Evolutionary conservation across 2,329 filamentous ascomycete genomes (phyloP), one percentile per base, ranked within the genome.

Genomic region (Colletotrichum neosansevieriae): DNA sequence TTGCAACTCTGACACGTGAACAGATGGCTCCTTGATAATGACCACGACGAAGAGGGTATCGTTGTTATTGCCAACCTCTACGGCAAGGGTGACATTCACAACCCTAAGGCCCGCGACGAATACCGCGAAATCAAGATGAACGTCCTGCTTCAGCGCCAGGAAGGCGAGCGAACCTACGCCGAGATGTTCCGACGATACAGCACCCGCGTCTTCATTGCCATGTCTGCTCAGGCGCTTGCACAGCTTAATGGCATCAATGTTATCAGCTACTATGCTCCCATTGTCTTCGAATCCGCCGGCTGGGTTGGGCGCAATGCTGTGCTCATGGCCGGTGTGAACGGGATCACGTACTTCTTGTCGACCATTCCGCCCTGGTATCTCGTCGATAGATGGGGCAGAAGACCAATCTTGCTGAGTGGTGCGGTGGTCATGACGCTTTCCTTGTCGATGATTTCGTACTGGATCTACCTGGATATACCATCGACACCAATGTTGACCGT

Each of bases 101-200:
- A 97, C 78, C 83, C 91, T 67, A 96, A 97, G 79, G 96, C 96
- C 2, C 90, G 94, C 67, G 94, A 98, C 63, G 96, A 99, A 79
- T 99, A 97, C 80, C 93, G 95, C 74, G 96, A 98, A 76, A 99
- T 99, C 83, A 99, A 99, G 84, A 97, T 98, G 93, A 91, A 95
- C 75, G 96, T 99, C 34, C 87, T 99, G 38, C 84, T 98, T 24
- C 91, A 95, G 79, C 92, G 96, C 58, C 94, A 97, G 81, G 96
- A 99, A 81, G 96, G 96, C 74, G 96, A 98, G 82, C 89, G 96
- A 73, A 90, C 92, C 0, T 99, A 98, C 79, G 74, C 80, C 44
- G 96, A 98, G 71, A 99, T 99, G 96, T 99, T 98, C 85, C 91
- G 88, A 75, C 90, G 93, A 71, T 98, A 98, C 83, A 88, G 87